Conservation (phyloP, 2,329 filamentous ascomycete species). For the Aciculosporium take region DNA sequence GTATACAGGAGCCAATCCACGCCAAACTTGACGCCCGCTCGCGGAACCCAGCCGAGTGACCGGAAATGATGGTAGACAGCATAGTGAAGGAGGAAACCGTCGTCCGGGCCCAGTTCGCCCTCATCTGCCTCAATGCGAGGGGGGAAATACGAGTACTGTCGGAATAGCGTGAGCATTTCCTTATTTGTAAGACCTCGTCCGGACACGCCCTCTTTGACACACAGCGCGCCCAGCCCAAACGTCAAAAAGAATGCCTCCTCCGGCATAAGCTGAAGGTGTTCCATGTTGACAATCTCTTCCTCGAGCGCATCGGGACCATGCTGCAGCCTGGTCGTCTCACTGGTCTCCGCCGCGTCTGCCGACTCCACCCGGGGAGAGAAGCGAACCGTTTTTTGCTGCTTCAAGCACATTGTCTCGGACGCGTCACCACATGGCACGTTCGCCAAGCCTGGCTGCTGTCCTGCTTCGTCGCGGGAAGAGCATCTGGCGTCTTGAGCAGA, state of each 20-base stretch:
- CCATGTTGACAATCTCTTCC: slow-evolving; percentile 33
- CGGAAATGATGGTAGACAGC: slow-evolving; percentile 92
- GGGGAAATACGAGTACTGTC: slow-evolving; percentile 56
- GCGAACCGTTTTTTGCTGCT: slow-evolving; percentile 49
- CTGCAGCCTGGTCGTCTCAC: neutral
- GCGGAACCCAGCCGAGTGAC: slow-evolving; percentile 85
- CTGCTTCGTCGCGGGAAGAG: neutral
- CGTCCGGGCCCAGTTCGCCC: slow-evolving; percentile 50
- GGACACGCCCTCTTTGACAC: slow-evolving; percentile 39
- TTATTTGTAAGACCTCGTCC: slow-evolving; percentile 32
- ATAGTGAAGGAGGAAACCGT: slow-evolving; percentile 76
- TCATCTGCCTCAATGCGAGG: slow-evolving; percentile 26
- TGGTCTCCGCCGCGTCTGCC: slow-evolving; percentile 16
- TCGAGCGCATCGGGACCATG: neutral
- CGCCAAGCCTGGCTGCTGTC: neutral
- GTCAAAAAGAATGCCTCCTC: slow-evolving; percentile 87
- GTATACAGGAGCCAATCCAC: slow-evolving; percentile 92
- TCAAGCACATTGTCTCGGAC: slow-evolving; percentile 15
- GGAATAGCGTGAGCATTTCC: slow-evolving; percentile 52
- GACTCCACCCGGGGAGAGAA: slow-evolving; percentile 56
- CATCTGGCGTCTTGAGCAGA: neutral
- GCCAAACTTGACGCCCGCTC: slow-evolving; percentile 86
- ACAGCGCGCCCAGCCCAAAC: slow-evolving; percentile 65
- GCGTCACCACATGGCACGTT: slow-evolving; percentile 9
- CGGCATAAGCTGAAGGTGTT: slow-evolving; percentile 81